Evolutionary conservation across 345 rosid genomes (phyloP), one percentile per base, ranked within the genome.

Genomic region (Noccaea bulbosa): DNA sequence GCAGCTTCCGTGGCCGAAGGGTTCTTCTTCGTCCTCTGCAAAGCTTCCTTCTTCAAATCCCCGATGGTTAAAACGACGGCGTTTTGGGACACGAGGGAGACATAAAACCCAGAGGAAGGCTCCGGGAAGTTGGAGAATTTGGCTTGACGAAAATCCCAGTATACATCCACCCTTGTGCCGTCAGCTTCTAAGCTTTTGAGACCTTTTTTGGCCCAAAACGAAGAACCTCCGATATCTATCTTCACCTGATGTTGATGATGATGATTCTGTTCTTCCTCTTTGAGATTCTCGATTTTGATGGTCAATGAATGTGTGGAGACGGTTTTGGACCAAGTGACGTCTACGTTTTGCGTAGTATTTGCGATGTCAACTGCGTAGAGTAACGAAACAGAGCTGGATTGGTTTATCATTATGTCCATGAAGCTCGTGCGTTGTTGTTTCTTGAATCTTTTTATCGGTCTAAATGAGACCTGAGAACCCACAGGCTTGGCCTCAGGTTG

Each of bases 181-280:
- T 82, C 78, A 11, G 83, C 81, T 53, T 81, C 84, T 17, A 89
- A 46, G 49, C 80, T 85, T 65, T 87, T 89, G n/a, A 89, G 81
- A 69, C 96, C 96, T 45, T 87, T 89, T 24, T 78, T 89, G 0
- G 84, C 84, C 91, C 90, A 87, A 51, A 86, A 86, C 9, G 87
- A 89, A 79, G 88, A 84, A 10, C 85, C 72, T 37, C 82, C 78
- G 4, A 89, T 50, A 76, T 89, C 93, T 57, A 86, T 84, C 82
- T 85, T 85, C 71, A 85, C 81, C 48, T 66, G 83, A 32, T 59
- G 85, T 16, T 68, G 86, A 33, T 34, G 62, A 38, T 79, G 81
- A 37, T 41, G 63, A 33, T 78, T 20, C 2, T 62, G 5, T n/a
- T 79, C 81, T 14, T 79, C 80, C 34, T 78, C 76, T 1, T 7